Evolutionary conservation across 495 filamentous ascomycete genomes (phyloP), one percentile per base, ranked within the genome.

Genomic region (Penicillium maclennaniae): DNA sequence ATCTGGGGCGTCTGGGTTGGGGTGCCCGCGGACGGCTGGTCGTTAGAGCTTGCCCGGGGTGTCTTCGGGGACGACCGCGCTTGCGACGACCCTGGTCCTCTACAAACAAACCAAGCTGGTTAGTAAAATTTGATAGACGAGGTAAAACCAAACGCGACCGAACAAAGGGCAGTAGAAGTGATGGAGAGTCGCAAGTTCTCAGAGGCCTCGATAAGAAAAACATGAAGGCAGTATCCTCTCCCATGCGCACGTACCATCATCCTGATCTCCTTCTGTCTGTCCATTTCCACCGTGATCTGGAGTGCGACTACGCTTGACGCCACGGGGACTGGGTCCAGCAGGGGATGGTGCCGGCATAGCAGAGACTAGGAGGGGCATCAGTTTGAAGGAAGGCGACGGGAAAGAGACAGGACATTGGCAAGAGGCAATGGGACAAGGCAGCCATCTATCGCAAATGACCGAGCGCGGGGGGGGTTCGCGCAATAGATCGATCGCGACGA

Each of bases 251-350:
- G 71, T 87, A 92, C 89, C 86, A 78, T 91, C 90, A 76, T 95
- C 90, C 71, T 83, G 81, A 58, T 80, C 79, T 62, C 80, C 82
- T 66, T 81, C 79, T 55, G 69, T 60, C 57, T 72, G 69, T 57
- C 75, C 69, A 66, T 87, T 84, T 63, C 81, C 83, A 66, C 86
- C 84, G 59, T 77, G 77, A 59, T 95, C 89, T 60, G 91, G 92
- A 47, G 93, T 96, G 51, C 91, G 90, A 82, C 89, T 93, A 72
- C 93, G 84, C 78, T 97, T 98, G 66, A 89, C 70, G 55, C 91
- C 91, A 68, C 93, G 86, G 58, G 90, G 83, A 56, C 77, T 76
- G 60, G 76, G 72, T 55, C 69, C 64, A 58, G 75, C 62, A 65
- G 70, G 65, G 20, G 76, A 66, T 45, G 73, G 66, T 47, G 70